Percentiles rank a stretch among this genome's conserved stretches.
These are phyloP conservation scores for Leccinum broughii DNA, from an alignment of 768 basidiomycete genomes.

Conservation along the genomic window DNA sequence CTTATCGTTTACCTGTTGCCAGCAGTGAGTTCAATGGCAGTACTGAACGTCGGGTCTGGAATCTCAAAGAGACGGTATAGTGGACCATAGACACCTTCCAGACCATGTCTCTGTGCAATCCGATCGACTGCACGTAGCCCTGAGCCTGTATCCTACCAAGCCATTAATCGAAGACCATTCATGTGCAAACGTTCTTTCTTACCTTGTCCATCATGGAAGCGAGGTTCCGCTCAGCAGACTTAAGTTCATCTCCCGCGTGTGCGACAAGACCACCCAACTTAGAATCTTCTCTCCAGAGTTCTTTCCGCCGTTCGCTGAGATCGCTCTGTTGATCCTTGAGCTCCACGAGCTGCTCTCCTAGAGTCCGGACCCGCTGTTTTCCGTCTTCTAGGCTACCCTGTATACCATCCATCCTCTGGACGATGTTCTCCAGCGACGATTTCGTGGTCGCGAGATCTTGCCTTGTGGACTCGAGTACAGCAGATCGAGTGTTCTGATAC, in stretches of 20 bases:
- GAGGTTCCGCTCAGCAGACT: slow-evolving; percentile 74
- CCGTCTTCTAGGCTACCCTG: slow-evolving; percentile 66
- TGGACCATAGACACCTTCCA: slow-evolving; percentile 90
- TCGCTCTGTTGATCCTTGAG: slow-evolving; percentile 71
- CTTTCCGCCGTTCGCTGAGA: slow-evolving; percentile 81
- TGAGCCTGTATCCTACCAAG: slow-evolving; percentile 80
- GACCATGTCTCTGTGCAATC: slow-evolving; percentile 71
- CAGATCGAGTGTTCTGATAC: slow-evolving; percentile 56
- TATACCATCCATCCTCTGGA: slow-evolving; percentile 55
- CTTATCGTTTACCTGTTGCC: slow-evolving; percentile 75
- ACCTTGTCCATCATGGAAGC: slow-evolving; percentile 98
- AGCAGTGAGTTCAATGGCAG: slow-evolving; percentile 91
- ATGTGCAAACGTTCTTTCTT: neutral
- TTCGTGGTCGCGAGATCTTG: slow-evolving; percentile 50
- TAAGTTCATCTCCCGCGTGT: slow-evolving; percentile 78
- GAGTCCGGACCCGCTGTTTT: slow-evolving; percentile 51
- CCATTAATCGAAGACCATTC: neutral
- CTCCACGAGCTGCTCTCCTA: slow-evolving; percentile 57
- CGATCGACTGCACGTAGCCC: slow-evolving; percentile 85
- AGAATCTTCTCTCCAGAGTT: slow-evolving; percentile 93
- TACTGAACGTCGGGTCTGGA: slow-evolving; percentile 84
- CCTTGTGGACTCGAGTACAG: slow-evolving; percentile 54
- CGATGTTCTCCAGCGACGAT: slow-evolving; percentile 54
- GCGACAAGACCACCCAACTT: slow-evolving; percentile 77
- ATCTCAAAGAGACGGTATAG: slow-evolving; percentile 93